phyloP scores from a whole-genome alignment of 179 eudicot genomes.

The Silene noctiflora region DNA sequence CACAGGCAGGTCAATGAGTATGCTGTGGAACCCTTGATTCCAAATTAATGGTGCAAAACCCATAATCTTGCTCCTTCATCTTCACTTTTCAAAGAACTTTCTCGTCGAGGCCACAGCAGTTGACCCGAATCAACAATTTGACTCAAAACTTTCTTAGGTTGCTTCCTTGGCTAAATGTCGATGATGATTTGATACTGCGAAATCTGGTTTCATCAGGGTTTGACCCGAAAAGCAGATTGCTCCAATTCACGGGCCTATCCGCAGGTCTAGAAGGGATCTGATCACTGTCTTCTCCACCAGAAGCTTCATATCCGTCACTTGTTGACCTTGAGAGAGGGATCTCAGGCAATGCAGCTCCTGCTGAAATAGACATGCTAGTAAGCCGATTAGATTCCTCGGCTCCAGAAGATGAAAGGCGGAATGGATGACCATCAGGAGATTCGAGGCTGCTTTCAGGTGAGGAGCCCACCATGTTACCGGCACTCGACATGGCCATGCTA shows the following conservation, averaged over 20 bases:
- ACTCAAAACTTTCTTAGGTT: constrained; percentile 46
- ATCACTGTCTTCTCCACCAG: constrained; percentile 99
- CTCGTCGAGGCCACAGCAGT: constrained; percentile 11
- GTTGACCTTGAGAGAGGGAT: constrained; percentile 69
- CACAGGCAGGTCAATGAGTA: constrained; percentile 24
- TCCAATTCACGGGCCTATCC: constrained; percentile 65
- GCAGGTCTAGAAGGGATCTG: constrained; percentile 59
- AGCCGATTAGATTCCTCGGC: constrained; percentile 62
- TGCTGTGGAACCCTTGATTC: constrained; percentile 4
- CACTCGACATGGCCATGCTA: constrained; percentile 44
- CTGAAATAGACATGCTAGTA: constrained; percentile 36
- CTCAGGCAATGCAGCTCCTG: constrained; percentile 34
- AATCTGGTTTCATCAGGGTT: constrained; percentile 42
- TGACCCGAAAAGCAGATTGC: constrained; percentile 50
- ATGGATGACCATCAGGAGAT: constrained; percentile 78
- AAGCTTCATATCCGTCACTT: constrained; percentile 95
- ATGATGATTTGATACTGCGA: constrained; percentile 42
- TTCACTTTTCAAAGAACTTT: constrained; percentile 8
- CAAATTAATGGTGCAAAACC: too few relatives aligned
- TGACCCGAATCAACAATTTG: constrained; percentile 19
- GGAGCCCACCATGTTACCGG: constrained; percentile 48
- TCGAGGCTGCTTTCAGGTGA: constrained; percentile 97
- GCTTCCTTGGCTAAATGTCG: constrained; percentile 35
- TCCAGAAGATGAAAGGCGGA: constrained; percentile 59
- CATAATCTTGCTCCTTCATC: constrained; percentile 11